These are phyloP conservation scores for Cercophora scortea DNA, from an alignment of 495 filamentous ascomycete genomes.

Conservation along the genomic window DNA sequence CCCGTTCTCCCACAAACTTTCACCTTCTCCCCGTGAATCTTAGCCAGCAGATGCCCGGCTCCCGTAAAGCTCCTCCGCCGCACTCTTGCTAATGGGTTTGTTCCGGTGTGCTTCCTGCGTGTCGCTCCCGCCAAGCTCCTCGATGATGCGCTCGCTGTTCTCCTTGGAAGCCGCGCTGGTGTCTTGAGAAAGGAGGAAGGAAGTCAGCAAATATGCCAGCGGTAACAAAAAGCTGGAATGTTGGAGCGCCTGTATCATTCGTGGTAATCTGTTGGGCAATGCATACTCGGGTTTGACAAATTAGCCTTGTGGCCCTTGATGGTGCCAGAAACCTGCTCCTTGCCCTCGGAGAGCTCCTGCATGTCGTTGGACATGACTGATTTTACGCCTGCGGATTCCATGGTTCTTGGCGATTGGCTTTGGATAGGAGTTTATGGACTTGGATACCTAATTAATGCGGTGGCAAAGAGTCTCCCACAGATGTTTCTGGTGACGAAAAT, in stretches of 20 bases:
- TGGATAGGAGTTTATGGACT: neutral
- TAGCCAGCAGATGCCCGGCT: conserved; percentile 18
- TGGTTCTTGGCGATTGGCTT: conserved; percentile 1
- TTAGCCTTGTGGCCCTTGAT: conserved; percentile 18
- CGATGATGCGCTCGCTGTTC: conserved; percentile 8
- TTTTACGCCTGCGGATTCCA: conserved; percentile 28
- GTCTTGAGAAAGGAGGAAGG: conserved; percentile 5
- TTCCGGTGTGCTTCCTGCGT: conserved; percentile 18
- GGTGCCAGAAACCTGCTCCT: conserved; percentile 21
- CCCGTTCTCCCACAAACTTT: too few species aligned
- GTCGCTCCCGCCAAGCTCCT: conserved; percentile 15
- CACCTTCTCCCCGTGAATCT: neutral
- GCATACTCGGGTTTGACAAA: conserved; percentile 12
- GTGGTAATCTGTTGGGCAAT: conserved; percentile 11
- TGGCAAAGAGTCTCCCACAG: neutral
- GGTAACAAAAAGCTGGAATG: neutral
- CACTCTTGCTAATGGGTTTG: conserved; percentile 17
- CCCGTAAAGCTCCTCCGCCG: conserved; percentile 27
- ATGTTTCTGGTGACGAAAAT: neutral
- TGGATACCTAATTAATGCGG: neutral
- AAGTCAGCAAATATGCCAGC: neutral
- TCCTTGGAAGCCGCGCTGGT: conserved; percentile 13
- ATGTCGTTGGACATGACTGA: conserved; percentile 32
- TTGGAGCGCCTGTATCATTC: neutral
- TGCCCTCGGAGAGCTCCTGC: conserved; percentile 28